Base-by-base conservation (phyloP, 345 rosid genomes). In the Arabis alpina region DNA sequence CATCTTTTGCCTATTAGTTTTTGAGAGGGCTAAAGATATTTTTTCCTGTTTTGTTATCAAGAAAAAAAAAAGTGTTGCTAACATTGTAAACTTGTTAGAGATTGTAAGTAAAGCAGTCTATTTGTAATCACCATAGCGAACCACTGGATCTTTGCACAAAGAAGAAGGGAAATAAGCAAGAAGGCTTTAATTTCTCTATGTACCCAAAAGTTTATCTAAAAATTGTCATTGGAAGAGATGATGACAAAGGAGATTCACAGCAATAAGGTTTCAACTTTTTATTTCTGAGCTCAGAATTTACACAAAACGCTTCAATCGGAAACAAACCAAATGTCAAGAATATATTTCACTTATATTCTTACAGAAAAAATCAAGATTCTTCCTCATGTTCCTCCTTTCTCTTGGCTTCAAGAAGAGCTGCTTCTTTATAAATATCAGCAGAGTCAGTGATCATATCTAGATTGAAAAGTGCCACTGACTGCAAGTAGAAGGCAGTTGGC, bases 401-500 rank as follows among this genome's bases (percentile, higher is more conserved):
- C 90, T 84, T 89, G 62, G 85, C 93, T 82, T 94, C 97, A 6
- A 91, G 85, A 34, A 76, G 60, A 19, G 92, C 60, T 57, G 91
- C 99, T 76, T 91, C 95, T 52, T 86, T 84, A 83, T 91, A 84
- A 93, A 85, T 89, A 81, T 94, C 92, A 3, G 84, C 67, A 1
- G 97, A 88, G 48, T 94, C 99, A 54, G 81, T 84, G 75, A 77
- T 84, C 99, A 94, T 94, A 78, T 85, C 80, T 48, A 91, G 82
- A 71, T 91, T 91, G 36, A 92, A 85, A 36, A 94, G 87, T 34
- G 99, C 99, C 24, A 89, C 90, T 1, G 99, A 91, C 81, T 91
- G 97, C 95, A 94, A 83, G 81, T 88, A 91, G 82, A 86, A 94
- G 37, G 95, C 95, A 0, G 89, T 83, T 14, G 97, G 92, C 99